Percentiles rank a stretch among this genome's conserved stretches.
These are phyloP conservation scores for Lindgomyces ingoldianus DNA, from an alignment of 495 filamentous ascomycete genomes.

Conservation along the genomic window DNA sequence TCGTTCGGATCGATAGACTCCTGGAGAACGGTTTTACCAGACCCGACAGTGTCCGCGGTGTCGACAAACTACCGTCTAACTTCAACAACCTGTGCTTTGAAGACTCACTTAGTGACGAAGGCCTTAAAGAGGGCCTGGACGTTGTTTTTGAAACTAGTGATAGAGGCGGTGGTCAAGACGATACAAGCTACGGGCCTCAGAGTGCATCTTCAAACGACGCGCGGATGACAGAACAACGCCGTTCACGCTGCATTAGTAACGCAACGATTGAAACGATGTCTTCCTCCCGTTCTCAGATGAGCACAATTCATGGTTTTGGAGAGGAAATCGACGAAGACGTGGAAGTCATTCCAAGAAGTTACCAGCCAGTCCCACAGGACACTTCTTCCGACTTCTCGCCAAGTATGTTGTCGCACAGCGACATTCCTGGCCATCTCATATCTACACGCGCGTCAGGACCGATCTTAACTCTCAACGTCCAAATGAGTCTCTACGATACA, in stretches of 20 bases:
- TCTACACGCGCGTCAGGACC: conserved; percentile 2
- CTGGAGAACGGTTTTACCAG: conserved; percentile 1
- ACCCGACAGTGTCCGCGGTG: background rate
- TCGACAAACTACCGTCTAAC: background rate
- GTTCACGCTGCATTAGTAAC: conserved; percentile 4
- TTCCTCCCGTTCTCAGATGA: conserved; percentile 15
- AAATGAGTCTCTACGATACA: conserved; percentile 50
- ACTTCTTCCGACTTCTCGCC: conserved; percentile 7
- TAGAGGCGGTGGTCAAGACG: background rate
- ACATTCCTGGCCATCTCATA: conserved; percentile 16
- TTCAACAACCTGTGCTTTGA: conserved; percentile 8
- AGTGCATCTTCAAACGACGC: background rate
- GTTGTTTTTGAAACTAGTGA: conserved; percentile 36
- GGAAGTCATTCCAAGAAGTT: conserved; percentile 25
- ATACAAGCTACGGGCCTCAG: background rate
- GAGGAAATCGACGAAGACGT: conserved; percentile 32
- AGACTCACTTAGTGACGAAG: background rate
- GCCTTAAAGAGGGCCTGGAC: conserved; percentile 3
- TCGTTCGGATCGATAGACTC: background rate
- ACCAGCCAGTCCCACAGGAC: background rate
- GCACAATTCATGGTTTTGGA: conserved; percentile 1
- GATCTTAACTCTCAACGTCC: conserved; percentile 43
- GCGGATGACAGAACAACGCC: background rate
- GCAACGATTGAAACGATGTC: conserved; percentile 23
- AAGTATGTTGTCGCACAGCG: conserved; percentile 29